Percentiles rank a stretch among this genome's conserved stretches.
These are phyloP conservation scores for Nannochloris sp. DNA, from an alignment of 139 green algal species.

Conservation along the genomic window DNA sequence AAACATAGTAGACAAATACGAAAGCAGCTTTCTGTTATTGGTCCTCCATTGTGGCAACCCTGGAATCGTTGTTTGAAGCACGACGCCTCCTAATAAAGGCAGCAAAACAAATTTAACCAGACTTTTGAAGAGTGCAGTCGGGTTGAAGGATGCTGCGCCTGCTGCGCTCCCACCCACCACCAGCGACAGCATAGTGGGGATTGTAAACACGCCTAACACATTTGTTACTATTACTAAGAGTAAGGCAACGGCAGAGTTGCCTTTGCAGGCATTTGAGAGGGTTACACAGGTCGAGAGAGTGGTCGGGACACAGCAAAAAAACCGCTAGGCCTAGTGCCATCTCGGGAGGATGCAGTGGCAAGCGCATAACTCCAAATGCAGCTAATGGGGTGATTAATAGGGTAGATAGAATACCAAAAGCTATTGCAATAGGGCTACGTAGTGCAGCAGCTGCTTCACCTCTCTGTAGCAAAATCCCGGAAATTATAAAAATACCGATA, in stretches of 20 bases:
- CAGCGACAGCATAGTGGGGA: constrained; percentile 48
- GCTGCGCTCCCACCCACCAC: constrained; percentile 32
- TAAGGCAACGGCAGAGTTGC: constrained; percentile 68
- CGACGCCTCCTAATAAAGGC: constrained; percentile 44
- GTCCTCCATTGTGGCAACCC: constrained; percentile 28
- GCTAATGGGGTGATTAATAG: constrained; percentile 46
- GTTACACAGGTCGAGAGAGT: constrained; percentile 46
- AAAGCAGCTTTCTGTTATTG: constrained; percentile 35
- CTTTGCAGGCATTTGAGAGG: constrained; percentile 42
- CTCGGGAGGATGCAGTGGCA: constrained; percentile 38
- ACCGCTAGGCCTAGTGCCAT: constrained; percentile 52
- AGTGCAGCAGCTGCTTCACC: constrained; percentile 27
- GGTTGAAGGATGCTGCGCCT: constrained; percentile 14
- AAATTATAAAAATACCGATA: constrained; percentile 40
- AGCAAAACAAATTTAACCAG: constrained; percentile 61
- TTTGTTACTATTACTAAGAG: constrained; percentile 67
- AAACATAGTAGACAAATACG: constrained; percentile 34
- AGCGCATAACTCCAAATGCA: constrained; percentile 13
- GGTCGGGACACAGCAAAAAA: constrained; percentile 69
- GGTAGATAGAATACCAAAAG: constrained; percentile 32
- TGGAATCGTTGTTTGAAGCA: constrained; percentile 29
- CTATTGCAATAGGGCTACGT: neutral
- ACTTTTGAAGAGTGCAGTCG: constrained; percentile 41
- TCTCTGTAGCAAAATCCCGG: constrained; percentile 31
- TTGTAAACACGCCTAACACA: constrained; percentile 59